phyloP scores from a whole-genome alignment of 2,329 filamentous ascomycete species.

The Trichoderma sp. region DNA sequence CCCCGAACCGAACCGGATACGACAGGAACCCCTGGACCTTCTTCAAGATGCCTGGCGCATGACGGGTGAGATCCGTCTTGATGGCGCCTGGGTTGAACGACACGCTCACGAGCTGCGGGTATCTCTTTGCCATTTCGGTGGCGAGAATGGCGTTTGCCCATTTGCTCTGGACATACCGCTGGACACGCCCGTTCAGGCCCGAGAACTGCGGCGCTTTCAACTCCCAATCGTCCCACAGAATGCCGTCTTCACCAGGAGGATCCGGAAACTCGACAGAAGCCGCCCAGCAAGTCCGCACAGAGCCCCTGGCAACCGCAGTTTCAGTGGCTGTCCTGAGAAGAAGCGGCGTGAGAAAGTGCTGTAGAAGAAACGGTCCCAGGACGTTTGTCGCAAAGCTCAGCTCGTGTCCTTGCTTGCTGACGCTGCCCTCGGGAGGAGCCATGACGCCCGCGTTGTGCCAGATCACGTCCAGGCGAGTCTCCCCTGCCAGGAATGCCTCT shows the following conservation, averaged over 20 bases:
- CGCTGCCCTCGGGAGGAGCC: not conserved
- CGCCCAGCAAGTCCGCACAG: slow-evolving; percentile 3
- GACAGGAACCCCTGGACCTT: not conserved
- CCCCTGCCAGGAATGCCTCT: slow-evolving; percentile 32
- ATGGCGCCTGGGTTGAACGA: slow-evolving; percentile 3
- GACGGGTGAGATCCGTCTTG: slow-evolving; percentile 12
- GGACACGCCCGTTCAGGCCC: slow-evolving; percentile 29
- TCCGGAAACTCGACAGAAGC: slow-evolving; percentile 4
- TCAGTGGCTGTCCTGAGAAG: not conserved
- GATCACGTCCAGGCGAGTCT: not conserved
- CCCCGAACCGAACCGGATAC: not conserved
- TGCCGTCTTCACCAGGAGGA: slow-evolving; percentile 6
- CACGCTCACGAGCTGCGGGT: slow-evolving; percentile 1
- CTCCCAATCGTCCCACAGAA: not conserved
- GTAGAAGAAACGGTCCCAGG: not conserved
- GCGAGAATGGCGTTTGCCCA: not conserved
- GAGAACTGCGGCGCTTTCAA: not conserved
- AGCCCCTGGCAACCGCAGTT: not conserved
- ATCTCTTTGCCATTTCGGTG: not conserved
- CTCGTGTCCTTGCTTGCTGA: slow-evolving; percentile 10
- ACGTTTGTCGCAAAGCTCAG: slow-evolving; percentile 11
- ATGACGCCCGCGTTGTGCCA: slow-evolving; percentile 12
- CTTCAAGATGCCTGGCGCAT: slow-evolving; percentile 6
- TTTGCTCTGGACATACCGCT: slow-evolving; percentile 11
- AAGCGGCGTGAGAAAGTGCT: slow-evolving; percentile 5